These are phyloP conservation scores for Euphorbia corollata DNA, from an alignment of 441 rosid species.

Conservation along the genomic window DNA sequence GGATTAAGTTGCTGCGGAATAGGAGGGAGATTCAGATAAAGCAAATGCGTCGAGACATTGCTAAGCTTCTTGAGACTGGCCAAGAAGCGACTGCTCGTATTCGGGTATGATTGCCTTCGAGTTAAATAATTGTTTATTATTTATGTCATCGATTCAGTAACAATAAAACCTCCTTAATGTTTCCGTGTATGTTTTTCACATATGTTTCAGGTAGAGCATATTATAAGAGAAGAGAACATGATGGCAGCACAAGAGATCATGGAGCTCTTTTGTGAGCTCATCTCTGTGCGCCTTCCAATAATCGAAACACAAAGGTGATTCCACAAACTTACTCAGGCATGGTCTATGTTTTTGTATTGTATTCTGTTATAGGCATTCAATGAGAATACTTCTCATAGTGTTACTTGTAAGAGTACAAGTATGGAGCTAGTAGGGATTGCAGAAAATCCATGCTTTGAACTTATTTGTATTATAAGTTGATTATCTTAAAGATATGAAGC, in stretches of 20 bases:
- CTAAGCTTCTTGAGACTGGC: constrained; percentile 89
- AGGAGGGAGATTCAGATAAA: constrained; percentile 83
- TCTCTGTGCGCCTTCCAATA: constrained; percentile 79
- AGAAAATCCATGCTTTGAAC: neutral
- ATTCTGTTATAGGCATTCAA: constrained; percentile 6
- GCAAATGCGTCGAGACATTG: constrained; percentile 89
- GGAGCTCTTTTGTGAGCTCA: constrained; percentile 81
- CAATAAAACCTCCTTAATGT: neutral
- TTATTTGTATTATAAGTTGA: neutral
- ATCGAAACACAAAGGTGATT: constrained; percentile 76
- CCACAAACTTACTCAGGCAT: neutral
- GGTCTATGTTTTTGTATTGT: neutral
- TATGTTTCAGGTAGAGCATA: constrained; percentile 74
- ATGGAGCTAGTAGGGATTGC: neutral
- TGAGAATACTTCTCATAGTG: constrained; percentile 3
- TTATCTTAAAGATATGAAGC: neutral
- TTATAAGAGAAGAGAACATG: constrained; percentile 91
- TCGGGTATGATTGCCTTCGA: constrained; percentile 43
- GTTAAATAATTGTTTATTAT: neutral
- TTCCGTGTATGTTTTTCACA: neutral
- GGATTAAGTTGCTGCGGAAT: constrained; percentile 83
- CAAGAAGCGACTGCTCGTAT: constrained; percentile 99
- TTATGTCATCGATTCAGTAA: neutral
- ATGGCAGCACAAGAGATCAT: constrained; percentile 96
- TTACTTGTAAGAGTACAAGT: neutral